phyloP scores from a whole-genome alignment of 2,329 filamentous ascomycete species.

The Aspergillus melleus region DNA sequence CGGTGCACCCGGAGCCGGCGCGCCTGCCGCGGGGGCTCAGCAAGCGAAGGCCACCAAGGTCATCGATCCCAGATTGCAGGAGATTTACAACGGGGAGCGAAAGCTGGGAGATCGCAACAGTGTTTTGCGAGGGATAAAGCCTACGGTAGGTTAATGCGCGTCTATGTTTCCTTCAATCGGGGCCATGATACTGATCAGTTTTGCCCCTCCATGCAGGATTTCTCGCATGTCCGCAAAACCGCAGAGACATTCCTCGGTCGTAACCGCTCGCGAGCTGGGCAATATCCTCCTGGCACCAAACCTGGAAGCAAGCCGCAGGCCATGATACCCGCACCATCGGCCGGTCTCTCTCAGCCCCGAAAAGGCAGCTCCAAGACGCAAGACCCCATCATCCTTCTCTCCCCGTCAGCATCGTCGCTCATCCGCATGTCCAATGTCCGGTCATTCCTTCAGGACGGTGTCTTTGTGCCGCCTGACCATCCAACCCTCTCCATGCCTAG shows the following conservation, averaged over 20 bases:
- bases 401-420: constrained; percentile 90
- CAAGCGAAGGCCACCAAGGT: constrained; percentile 59
- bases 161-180: not conserved
- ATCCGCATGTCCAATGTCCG: constrained; percentile 96
- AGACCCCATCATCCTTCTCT: constrained; percentile 93
- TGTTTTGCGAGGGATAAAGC: constrained; percentile 80
- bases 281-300: constrained; percentile 36
- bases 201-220: constrained; percentile 65
- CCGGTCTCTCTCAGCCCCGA: constrained; percentile 40
- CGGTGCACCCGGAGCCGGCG: constrained; percentile 42
- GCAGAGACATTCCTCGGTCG: constrained; percentile 72
- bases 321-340: constrained; percentile 36
- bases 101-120: constrained; percentile 92
- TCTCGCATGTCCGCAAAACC: constrained; percentile 87
- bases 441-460: constrained; percentile 82
- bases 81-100: constrained; percentile 89
- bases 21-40: constrained; percentile 25
- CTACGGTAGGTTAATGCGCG: constrained; percentile 64
- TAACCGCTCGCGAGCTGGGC: constrained; percentile 42
- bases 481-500: constrained; percentile 61
- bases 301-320: constrained; percentile 33
- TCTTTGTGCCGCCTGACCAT: constrained; percentile 74
- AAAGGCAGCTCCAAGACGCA: constrained; percentile 51
- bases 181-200: constrained; percentile 9
- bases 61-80: constrained; percentile 77